phyloP scores from a whole-genome alignment of 129 eudicot species.

The Flaveria trinervia region DNA sequence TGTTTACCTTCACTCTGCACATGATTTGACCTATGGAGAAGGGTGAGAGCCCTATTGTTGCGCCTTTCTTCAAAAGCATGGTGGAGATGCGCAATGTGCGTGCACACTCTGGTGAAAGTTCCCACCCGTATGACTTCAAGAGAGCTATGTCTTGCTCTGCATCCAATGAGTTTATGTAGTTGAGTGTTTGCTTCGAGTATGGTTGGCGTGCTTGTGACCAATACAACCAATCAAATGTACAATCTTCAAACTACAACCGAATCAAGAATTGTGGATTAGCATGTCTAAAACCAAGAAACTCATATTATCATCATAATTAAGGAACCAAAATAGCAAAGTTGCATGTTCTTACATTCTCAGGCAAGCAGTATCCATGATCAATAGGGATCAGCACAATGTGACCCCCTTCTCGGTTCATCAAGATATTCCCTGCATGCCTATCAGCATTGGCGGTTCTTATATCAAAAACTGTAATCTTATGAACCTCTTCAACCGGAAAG shows the following conservation, averaged over 20 bases:
- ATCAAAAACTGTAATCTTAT: conserved; percentile 66
- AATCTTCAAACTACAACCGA: conserved; percentile 58
- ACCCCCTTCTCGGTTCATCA: conserved; percentile 48
- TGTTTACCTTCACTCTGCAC: conserved; percentile 67
- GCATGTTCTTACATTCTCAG: conserved; percentile 56
- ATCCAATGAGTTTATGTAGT: conserved; percentile 57
- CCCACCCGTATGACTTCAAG: conserved; percentile 58
- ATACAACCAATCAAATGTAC: conserved; percentile 73
- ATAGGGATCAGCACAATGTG: conserved; percentile 54
- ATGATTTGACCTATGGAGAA: conserved; percentile 60
- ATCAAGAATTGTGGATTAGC: not conserved
- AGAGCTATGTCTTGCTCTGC: conserved; percentile 62
- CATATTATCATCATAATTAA: not conserved
- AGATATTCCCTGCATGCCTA: conserved; percentile 69
- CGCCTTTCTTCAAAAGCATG: conserved; percentile 71
- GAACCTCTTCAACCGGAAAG: conserved; percentile 70
- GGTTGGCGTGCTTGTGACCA: conserved; percentile 76
- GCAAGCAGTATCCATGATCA: conserved; percentile 76
- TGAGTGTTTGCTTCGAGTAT: conserved; percentile 44
- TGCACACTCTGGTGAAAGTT: conserved; percentile 52
- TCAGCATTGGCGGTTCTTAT: conserved; percentile 70
- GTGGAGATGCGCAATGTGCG: conserved; percentile 57
- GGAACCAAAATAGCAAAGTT: conserved; percentile 1
- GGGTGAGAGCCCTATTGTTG: conserved; percentile 57
- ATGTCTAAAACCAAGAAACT: not conserved